Base-by-base conservation (phyloP, 352 stramenopile genomes). In the Phytophthora palmivora region DNA sequence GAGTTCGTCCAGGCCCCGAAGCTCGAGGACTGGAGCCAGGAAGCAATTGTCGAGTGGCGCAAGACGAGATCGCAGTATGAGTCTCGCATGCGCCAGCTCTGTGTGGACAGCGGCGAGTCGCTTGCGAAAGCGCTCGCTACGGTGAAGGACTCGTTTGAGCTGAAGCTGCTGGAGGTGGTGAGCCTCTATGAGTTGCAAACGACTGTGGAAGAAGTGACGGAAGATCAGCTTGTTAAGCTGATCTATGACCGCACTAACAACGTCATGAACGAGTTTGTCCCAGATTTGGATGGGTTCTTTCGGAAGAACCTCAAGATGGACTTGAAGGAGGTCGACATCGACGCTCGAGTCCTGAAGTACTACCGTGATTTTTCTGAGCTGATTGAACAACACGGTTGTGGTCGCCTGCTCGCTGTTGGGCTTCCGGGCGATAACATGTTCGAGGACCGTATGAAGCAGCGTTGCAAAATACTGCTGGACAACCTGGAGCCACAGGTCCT, bases 31-130 rank as follows among this genome's bases (percentile, higher is more conserved):
- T 66, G 53, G 46, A 45, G 33, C 39, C 62, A 63, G 24, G 30
- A 46, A 3, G 26, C 30, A 49, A 53, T 71, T n/a, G 48, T 71
- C 62, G 36, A 53, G 19, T 71, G 62, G 47, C 32, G n/a, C 16
- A 26, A 54, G 18, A 42, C 48, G 2, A 18, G 47, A 30, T 15
- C 18, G 1, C 47, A 56, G 55, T 71, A 66, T 39, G 48, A 61
- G 32, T 34, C 36, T 1, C 39, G 44, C 7, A 50, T 66, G 32
- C 30, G 32, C 12, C n/a, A 71, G n/a, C 62, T 54, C 8, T 66
- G 54, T 26, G 44, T 33, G 7, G 54, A 47, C 6, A 71, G 24
- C 11, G 47, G 55, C 8, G 55, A 71, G 62, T 38, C 49, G 39
- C 19, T 53, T 2, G 32, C 51, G 14, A 42, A 50, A 14, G 51